These are phyloP conservation scores for Psophocarpus tetragonolobus DNA, from an alignment of 306 rosid species.

Conservation along the genomic window DNA sequence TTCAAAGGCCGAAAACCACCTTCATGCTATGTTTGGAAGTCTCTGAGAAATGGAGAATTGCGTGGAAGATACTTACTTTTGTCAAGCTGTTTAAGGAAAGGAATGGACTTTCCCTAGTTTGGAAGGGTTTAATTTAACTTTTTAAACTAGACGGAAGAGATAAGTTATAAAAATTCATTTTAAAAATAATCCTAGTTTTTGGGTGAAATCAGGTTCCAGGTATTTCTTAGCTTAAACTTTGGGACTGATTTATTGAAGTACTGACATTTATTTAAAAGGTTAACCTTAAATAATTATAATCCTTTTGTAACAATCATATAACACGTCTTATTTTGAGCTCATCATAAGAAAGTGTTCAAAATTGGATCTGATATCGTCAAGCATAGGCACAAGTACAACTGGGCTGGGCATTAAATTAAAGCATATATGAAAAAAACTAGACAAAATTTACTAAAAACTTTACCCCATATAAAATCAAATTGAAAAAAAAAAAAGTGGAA, in stretches of 20 bases:
- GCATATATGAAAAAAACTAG: background rate
- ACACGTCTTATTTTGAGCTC: background rate
- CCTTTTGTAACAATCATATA: background rate
- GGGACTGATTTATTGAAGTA: too few relatives aligned
- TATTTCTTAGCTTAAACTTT: too few relatives aligned
- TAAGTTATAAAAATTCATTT: background rate
- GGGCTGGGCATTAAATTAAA: background rate
- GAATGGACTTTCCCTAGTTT: background rate
- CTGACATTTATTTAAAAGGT: too few relatives aligned
- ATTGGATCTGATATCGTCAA: background rate
- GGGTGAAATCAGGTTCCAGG: too few relatives aligned
- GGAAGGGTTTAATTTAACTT: background rate
- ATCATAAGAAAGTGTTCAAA: background rate
- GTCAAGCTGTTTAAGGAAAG: background rate
- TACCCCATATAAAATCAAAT: background rate
- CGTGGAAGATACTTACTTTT: background rate
- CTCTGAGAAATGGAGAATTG: background rate
- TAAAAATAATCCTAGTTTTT: too few relatives aligned
- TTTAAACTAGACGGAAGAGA: background rate
- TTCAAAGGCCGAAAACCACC: background rate
- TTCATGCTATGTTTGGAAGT: background rate
- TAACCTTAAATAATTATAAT: too few relatives aligned
- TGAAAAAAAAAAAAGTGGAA: background rate
- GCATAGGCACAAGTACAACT: background rate
- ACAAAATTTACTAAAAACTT: background rate